These are phyloP conservation scores for Rhizophagus clarus DNA, from an alignment of 192 early-diverging fungal species.

Conservation along the genomic window DNA sequence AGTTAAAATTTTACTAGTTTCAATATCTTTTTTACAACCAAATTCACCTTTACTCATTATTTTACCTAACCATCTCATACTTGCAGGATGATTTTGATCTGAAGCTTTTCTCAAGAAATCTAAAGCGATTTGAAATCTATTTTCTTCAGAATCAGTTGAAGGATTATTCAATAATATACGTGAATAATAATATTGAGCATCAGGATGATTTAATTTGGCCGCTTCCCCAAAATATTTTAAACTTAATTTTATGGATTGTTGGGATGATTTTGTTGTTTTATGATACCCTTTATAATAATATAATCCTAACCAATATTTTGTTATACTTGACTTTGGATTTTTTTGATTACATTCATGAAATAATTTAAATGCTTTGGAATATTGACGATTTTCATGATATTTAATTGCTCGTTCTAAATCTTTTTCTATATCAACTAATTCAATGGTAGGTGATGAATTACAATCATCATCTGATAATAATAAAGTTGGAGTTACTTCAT, in stretches of 20 bases:
- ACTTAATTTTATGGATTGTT: neutral
- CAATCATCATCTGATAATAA: neutral
- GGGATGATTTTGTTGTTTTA: neutral
- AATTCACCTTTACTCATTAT: neutral
- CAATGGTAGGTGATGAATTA: neutral
- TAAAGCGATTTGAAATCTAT: slow-evolving; percentile 2
- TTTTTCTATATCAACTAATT: neutral
- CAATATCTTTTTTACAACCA: neutral
- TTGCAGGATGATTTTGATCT: neutral
- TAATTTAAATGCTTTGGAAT: neutral
- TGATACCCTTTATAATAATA: neutral
- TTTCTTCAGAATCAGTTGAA: neutral
- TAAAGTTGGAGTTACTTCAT: no score
- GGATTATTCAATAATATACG: neutral
- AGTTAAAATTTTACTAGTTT: neutral
- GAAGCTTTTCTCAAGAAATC: neutral
- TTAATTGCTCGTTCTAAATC: neutral
- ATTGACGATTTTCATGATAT: neutral
- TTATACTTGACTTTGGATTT: neutral
- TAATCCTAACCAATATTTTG: neutral
- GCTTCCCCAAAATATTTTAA: neutral
- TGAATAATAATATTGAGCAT: neutral
- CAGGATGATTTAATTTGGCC: neutral
- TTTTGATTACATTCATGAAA: neutral
- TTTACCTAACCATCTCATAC: neutral